phyloP scores from a whole-genome alignment of 2,329 filamentous ascomycete genomes.

The Xylaria multiplex region DNA sequence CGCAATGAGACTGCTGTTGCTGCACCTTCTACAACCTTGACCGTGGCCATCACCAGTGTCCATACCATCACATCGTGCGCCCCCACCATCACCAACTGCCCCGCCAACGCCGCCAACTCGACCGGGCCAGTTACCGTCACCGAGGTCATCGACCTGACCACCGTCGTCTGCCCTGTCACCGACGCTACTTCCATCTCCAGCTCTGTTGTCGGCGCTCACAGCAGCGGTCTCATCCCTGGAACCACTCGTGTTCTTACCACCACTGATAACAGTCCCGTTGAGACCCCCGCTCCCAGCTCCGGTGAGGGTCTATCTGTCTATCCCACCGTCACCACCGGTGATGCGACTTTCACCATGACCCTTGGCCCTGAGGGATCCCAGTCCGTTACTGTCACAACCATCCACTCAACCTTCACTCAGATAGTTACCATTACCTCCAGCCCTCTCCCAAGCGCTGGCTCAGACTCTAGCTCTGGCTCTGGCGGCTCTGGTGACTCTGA shows the following conservation, averaged over 20 bases:
- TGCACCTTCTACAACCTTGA: constrained; percentile 46
- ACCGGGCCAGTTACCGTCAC: constrained; percentile 48
- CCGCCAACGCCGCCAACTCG: constrained; percentile 43
- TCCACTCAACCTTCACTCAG: constrained; percentile 47
- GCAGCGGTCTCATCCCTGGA: constrained; percentile 48
- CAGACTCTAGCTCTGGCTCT: constrained; percentile 25
- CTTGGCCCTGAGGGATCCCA: constrained; percentile 46
- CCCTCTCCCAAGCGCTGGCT: constrained; percentile 32
- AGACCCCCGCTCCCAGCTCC: constrained; percentile 34
- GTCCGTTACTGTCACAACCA: constrained; percentile 45
- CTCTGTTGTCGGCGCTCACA: constrained; percentile 47
- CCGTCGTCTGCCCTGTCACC: constrained; percentile 52
- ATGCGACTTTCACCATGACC: constrained; percentile 44
- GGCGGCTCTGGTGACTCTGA: constrained; percentile 26
- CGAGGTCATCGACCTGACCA: constrained; percentile 51
- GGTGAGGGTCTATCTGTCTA: constrained; percentile 25
- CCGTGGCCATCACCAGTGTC: constrained; percentile 47
- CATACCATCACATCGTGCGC: constrained; percentile 50
- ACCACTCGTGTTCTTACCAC: constrained; percentile 42
- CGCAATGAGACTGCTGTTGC: constrained; percentile 43
- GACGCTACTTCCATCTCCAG: constrained; percentile 47
- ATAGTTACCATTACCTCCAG: constrained; percentile 45
- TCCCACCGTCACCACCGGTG: constrained; percentile 28
- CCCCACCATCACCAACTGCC: constrained; percentile 51
- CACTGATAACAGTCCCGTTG: constrained; percentile 35